phyloP scores from a whole-genome alignment of 2,329 filamentous ascomycete species.

The Pseudogymnoascus sp. region DNA sequence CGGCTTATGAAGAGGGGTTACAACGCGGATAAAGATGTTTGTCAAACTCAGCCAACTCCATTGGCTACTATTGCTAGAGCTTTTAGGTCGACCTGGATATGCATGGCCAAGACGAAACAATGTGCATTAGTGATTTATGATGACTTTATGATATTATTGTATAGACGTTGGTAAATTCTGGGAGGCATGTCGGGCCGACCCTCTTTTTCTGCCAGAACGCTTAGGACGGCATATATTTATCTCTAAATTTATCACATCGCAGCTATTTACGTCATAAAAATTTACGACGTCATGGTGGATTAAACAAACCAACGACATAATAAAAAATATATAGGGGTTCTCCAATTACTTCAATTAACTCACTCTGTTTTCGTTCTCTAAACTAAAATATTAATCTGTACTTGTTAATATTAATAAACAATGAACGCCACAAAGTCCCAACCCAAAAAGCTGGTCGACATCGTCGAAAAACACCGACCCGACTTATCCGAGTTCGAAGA shows the following conservation, averaged over 20 bases:
- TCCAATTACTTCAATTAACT: not conserved
- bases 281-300: not conserved
- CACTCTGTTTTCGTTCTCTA: not conserved
- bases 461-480: not conserved
- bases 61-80: conserved; percentile 2
- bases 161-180: not conserved
- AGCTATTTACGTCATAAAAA: not conserved
- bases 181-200: not conserved
- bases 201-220: not conserved
- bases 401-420: not conserved
- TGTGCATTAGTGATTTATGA: not conserved
- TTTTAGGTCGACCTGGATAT: not conserved
- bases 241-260: not conserved
- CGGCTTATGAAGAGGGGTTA: not conserved
- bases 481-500: not conserved
- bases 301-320: not conserved
- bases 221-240: not conserved
- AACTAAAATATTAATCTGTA: not conserved
- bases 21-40: conserved; percentile 2
- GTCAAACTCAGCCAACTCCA: not conserved
- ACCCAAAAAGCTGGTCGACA: not conserved
- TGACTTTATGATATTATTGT: not conserved
- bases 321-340: not conserved
- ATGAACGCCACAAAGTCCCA: not conserved
- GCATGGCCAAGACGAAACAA: not conserved